Evolutionary conservation across 805 yeast species (phyloP).

Genomic region (Yamadazyma ubonensis): DNA sequence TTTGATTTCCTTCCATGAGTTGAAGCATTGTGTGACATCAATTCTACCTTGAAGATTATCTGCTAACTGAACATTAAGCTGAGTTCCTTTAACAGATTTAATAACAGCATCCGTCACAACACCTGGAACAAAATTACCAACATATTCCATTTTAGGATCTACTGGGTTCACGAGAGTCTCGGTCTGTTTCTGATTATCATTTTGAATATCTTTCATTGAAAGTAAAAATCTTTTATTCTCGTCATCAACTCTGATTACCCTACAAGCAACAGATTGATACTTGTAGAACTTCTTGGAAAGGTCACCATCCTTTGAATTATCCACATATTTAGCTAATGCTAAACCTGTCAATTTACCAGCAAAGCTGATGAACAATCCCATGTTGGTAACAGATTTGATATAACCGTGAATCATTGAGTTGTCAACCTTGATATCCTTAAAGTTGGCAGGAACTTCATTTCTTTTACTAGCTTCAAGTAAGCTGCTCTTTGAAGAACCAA

Average conservation of each 20-base stretch:
- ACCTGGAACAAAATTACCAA: slow-evolving; percentile 60
- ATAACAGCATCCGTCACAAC: slow-evolving; percentile 58
- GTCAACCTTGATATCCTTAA: slow-evolving; percentile 52
- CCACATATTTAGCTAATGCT: slow-evolving; percentile 70
- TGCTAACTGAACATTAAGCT: slow-evolving; percentile 71
- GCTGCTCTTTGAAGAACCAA: slow-evolving; percentile 62
- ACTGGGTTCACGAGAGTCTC: slow-evolving; percentile 54
- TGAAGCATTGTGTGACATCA: slow-evolving; percentile 70
- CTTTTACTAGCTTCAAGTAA: slow-evolving; percentile 62
- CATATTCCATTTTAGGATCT: slow-evolving; percentile 48
- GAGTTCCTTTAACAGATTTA: slow-evolving; percentile 65
- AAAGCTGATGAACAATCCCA: slow-evolving; percentile 83
- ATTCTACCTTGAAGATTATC: slow-evolving; percentile 78
- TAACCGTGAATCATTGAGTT: slow-evolving; percentile 61
- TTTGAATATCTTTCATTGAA: slow-evolving; percentile 47
- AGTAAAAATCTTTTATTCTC: slow-evolving; percentile 70
- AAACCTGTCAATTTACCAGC: slow-evolving; percentile 80
- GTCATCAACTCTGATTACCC: slow-evolving; percentile 65
- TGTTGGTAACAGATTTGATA: slow-evolving; percentile 71
- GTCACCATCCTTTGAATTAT: slow-evolving; percentile 51
- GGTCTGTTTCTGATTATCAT: slow-evolving; percentile 22
- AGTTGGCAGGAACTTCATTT: slow-evolving; percentile 53
- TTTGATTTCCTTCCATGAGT: slow-evolving; percentile 50
- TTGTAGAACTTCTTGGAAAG: slow-evolving; percentile 53
- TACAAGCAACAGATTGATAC: slow-evolving; percentile 71